Conservation (phyloP, 495 filamentous ascomycete genomes). For the Annulohypoxylon stygium region DNA sequence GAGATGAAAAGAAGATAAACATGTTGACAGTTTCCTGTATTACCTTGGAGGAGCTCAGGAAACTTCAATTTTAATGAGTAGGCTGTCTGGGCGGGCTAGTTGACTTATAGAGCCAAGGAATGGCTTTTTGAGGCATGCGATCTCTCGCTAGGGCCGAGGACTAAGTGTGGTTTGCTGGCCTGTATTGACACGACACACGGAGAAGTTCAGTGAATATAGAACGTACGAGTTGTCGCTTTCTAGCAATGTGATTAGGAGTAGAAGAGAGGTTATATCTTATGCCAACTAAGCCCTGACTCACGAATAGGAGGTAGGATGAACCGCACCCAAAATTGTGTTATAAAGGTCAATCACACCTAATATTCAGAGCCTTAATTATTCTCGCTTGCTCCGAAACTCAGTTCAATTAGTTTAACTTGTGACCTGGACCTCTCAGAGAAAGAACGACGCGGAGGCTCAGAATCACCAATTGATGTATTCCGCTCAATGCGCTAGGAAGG, state of each 20-base stretch:
- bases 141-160: not conserved
- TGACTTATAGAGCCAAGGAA: not conserved
- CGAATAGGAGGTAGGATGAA: not conserved
- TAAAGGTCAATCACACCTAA: not conserved
- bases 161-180: not conserved
- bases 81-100: not conserved
- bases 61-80: not conserved
- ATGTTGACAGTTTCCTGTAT: not conserved
- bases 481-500: not conserved
- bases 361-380: not conserved
- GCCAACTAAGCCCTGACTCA: not conserved
- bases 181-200: not conserved
- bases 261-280: not conserved
- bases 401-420: not conserved
- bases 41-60: not conserved
- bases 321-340: not conserved
- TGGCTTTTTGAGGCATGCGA: not conserved
- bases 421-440: not conserved
- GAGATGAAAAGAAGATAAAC: not conserved
- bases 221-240: not conserved
- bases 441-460: not conserved
- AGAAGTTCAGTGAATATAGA: not conserved
- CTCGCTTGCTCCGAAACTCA: not conserved
- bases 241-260: not conserved
- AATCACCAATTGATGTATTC: not conserved